Base-by-base conservation (phyloP, 176 grass and related monocot species). In the Avena insularis region DNA sequence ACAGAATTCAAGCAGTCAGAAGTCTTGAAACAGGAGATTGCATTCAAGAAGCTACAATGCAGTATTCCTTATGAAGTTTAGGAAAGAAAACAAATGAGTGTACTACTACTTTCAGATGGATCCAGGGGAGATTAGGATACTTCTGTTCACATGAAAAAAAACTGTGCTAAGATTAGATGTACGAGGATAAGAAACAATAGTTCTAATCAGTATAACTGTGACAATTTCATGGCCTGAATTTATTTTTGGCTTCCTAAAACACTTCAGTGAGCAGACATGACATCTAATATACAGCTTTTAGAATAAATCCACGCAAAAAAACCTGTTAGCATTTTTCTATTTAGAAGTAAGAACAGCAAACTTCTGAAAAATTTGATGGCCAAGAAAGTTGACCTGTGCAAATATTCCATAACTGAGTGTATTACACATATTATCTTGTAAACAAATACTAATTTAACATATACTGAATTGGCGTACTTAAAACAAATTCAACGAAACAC, bases 1-100 rank as follows among this genome's bases (percentile, higher is more conserved):
- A 93, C 50, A 91, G 60, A 73, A 85, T 87, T 85, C 20, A 1
- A 85, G 79, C 23, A 35, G 74, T 87, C 17, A 84, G 76, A 87
- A 49, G 15, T 60, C 50, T 21, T 46, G 68, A 61, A 84, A 88
- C 9, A 4, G 75, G 12, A 82, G 14, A 77, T 43, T 84, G 65
- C 36, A 20, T 84, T 81, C 79, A 91, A 16, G 12, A 77, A 81
- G 31, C 61, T 46, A 78, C 1, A 85, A 45, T 47, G 45, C 59
- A 76, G 12, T 60, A 33, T 75, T 79, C 38, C 45, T 61, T 81
- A 12, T 47, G 51, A 81, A 84, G 19, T 67, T 81, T 4, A 49
- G 3, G 1, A 65, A 79, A 63, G 10, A 16, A 78, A 54, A 70
- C 14, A 75, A 75, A 75, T 13, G 13, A 71, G n/a, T 87, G 15